phyloP scores from a whole-genome alignment of 495 filamentous ascomycete species.

The Xylaria curta region DNA sequence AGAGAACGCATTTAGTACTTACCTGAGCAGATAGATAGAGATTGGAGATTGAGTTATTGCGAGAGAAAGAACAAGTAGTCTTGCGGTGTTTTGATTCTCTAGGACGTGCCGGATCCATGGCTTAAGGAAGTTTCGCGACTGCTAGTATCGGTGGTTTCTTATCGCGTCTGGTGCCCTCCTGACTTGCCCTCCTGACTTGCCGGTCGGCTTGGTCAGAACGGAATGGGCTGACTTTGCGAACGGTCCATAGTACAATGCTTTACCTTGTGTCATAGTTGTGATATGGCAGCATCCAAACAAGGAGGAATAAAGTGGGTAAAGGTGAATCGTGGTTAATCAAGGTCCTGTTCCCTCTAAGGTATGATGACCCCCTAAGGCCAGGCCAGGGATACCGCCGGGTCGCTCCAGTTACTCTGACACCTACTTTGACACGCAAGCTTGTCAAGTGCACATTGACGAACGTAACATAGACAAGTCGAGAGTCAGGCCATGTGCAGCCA shows the following conservation, averaged over 20 bases:
- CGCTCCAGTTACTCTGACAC: background rate
- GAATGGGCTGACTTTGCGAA: background rate
- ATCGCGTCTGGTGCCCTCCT: background rate
- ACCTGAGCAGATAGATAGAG: background rate
- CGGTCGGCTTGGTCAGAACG: background rate
- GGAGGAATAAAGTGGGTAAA: background rate
- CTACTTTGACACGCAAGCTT: background rate
- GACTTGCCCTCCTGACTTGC: background rate
- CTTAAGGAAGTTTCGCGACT: background rate
- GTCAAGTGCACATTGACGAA: background rate
- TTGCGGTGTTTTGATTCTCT: background rate
- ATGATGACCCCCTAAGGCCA: background rate
- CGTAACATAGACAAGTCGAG: background rate
- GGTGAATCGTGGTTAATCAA: background rate
- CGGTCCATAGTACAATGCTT: background rate
- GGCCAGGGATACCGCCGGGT: background rate
- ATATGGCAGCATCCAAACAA: background rate
- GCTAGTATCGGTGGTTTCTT: background rate
- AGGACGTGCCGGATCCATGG: background rate
- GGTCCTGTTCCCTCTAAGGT: background rate
- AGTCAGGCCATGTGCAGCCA: slow-evolving; percentile 6
- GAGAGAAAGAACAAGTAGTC: background rate
- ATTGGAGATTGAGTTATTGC: background rate
- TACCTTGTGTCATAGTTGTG: background rate
- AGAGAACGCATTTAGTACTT: background rate